Base-by-base conservation (phyloP, 2,329 filamentous ascomycete species). In the Cladosporium sphaerospermum region DNA sequence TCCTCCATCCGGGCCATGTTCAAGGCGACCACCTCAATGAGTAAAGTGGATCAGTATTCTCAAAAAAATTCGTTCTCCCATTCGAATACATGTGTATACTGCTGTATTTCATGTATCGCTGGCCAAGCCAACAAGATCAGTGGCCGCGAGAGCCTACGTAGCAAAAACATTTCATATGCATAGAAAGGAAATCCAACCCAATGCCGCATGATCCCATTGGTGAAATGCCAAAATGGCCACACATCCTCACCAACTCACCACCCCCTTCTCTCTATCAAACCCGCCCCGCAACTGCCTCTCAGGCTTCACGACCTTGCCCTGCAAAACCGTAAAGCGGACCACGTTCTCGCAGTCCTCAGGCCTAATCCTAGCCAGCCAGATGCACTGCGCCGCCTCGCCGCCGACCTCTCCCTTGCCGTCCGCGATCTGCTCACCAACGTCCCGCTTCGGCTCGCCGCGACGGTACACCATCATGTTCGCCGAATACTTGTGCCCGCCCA, bases 391-490 rank as follows among this genome's bases (percentile, higher is more conserved):
- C 1, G 89, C 91, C 52, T 76, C 68, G 37, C 62, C 62, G 23
- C 72, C 71, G 41, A 69, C 67, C 13, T 71, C 68, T 37, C 40
- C 48, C 49, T 73, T 72, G 45, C 62, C 63, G 48, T 63, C 69
- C 53, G 65, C 64, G 2, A 51, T 51, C 33, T 51, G 48, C 55
- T 70, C 14, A 48, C 71, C 59, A 4, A 51, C 40, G 28, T 37
- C 44, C 10, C 48, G 31, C 34, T 57, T 43, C 6, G 55, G 52
- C 33, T 67, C 71, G 7, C 77, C 75, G 14, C 80, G 78, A 9
- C 93, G 81, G 69, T 99, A 97, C 1, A 99, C 78, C 75, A 99
- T 88, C 62, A 97, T 83, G 64, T 99, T 99, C 28, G 93, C 93
- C 44, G 85, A 84, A 73, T 95, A 97, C 74, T 96, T 96, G 75